Evolutionary conservation across 345 rosid genomes (phyloP).

Genomic region (Eucalyptus paniculata): DNA sequence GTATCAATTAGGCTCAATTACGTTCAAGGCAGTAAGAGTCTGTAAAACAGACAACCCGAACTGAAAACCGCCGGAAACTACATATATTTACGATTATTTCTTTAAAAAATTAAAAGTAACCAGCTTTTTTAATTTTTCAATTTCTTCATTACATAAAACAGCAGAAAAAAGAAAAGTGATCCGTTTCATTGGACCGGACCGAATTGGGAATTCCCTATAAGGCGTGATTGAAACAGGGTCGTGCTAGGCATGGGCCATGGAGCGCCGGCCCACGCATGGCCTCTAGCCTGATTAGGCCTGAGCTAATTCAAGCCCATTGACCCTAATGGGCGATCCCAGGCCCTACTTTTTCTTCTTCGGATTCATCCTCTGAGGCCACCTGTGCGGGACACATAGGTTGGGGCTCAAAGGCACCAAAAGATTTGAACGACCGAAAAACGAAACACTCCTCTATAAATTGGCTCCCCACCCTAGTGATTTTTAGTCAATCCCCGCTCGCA

Average conservation of each 20-base stretch:
- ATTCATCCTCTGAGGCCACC: background rate
- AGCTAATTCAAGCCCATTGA: background rate
- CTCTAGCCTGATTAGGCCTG: background rate
- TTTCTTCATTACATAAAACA: no score
- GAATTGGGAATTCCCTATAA: no score
- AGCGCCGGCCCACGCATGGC: background rate
- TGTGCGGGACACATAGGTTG: background rate
- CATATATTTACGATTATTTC: no score
- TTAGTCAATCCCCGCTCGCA: background rate
- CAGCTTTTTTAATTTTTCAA: no score
- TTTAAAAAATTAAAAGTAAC: no score
- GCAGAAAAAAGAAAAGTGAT: no score
- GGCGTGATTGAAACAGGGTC: background rate
- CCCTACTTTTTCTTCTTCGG: background rate
- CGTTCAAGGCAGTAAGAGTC: no score
- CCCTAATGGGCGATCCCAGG: background rate
- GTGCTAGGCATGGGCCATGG: background rate
- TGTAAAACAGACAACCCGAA: no score
- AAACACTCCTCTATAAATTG: background rate
- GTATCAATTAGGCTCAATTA: background rate
- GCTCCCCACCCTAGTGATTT: background rate
- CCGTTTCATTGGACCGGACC: no score
- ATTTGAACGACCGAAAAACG: background rate
- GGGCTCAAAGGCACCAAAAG: background rate
- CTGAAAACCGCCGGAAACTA: no score